Evolutionary conservation across 2,329 filamentous ascomycete genomes (phyloP), one percentile per base, ranked within the genome.

Genomic region (Ceratocystis ficicola): DNA sequence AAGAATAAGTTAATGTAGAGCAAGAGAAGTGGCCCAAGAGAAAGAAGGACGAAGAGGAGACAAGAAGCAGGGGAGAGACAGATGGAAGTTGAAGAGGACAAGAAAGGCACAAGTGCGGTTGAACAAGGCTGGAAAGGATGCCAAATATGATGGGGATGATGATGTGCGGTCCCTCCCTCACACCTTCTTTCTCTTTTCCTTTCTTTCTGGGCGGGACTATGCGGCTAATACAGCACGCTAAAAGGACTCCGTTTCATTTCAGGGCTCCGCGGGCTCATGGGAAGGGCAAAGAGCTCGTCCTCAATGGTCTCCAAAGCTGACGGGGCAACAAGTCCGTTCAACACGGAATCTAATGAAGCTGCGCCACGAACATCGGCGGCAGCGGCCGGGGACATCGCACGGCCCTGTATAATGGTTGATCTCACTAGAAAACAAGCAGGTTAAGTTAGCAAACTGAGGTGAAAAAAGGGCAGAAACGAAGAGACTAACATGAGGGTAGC

Each of bases 221-320:
- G 10, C 2, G 8, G 65, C 65, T 55, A 61, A 67, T 69, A 76
- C 65, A 82, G 69, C 30, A 83, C 76, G 70, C 82, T 84, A 72
- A 96, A 96, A 0, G 90, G 91, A 72, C 89, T 92, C 70, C 86
- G 89, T 64, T 86, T 85, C 79, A 94, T 90, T 70, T 95, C 90
- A 0, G 91, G 91, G 71, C 89, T 92, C 63, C 91, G 81, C 0
- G 91, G 91, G 71, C 89, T 93, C 76, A 96, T 84, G 1, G 90
- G 90, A 64, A 95, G 81, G 0, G 90, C 91, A 72, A 96, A 96
- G 1, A 96, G 79, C 50, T 89, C 92, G 67, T 95, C 90, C 70
- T 90, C 87, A 0, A 81, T 82, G 50, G 28, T 52, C 8, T 61
- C 50, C 22, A 32, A 17, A 44, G 30, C 30, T 5, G n/a, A 25